A percentile compares a stretch with the other conserved stretches of the same genome.
These are phyloP conservation scores for Aphanomyces cochlioides DNA, from an alignment of 352 stramenopile genomes.

Conservation along the genomic window DNA sequence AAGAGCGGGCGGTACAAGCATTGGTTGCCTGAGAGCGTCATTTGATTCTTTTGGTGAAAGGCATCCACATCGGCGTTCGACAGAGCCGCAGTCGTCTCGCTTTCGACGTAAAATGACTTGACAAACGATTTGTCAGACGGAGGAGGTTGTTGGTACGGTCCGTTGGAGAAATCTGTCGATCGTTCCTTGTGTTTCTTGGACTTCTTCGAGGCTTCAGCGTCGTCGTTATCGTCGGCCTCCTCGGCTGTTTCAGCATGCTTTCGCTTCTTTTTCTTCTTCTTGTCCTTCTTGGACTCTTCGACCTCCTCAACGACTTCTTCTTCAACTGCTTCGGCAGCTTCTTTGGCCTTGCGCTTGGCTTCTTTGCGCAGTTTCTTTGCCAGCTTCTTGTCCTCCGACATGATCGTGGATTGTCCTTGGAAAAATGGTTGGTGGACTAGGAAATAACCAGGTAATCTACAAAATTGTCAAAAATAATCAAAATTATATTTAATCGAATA, in stretches of 20 bases:
- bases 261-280: slow-evolving; percentile 58
- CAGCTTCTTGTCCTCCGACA: slow-evolving; percentile 29
- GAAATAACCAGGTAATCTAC: not conserved
- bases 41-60: slow-evolving; percentile 83
- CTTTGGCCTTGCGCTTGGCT: slow-evolving; percentile 21
- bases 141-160: slow-evolving; percentile 67
- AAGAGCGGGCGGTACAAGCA: slow-evolving; percentile 85
- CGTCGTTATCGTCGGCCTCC: slow-evolving; percentile 5
- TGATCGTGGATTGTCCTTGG: not conserved
- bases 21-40: slow-evolving; percentile 80
- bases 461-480: too few species aligned
- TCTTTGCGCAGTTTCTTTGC: slow-evolving; percentile 38
- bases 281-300: slow-evolving; percentile 41
- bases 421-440: slow-evolving; percentile 23
- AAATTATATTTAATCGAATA: not conserved
- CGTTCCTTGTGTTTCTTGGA: slow-evolving; percentile 2
- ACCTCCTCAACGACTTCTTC: slow-evolving; percentile 24
- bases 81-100: slow-evolving; percentile 60
- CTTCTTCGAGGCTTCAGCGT: slow-evolving; percentile 27
- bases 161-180: slow-evolving; percentile 53
- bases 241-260: slow-evolving; percentile 15
- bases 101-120: slow-evolving; percentile 84
- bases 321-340: slow-evolving; percentile 12
- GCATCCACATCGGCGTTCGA: slow-evolving; percentile 73
- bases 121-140: slow-evolving; percentile 67